phyloP scores from a whole-genome alignment of 1,284 basidiomycete species.

The Pulveroboletus sp. region DNA sequence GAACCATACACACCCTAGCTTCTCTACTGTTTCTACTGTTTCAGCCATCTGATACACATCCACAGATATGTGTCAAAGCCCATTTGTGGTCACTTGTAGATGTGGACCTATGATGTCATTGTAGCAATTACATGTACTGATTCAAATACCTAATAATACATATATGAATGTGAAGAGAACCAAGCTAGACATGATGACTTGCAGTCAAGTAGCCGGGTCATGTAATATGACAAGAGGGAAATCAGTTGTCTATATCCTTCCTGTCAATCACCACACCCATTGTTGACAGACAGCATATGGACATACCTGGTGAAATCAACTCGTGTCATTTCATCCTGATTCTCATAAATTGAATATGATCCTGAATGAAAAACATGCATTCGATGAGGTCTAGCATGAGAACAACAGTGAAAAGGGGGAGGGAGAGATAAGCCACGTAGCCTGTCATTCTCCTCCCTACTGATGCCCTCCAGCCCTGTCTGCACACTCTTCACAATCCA shows the following conservation, averaged over 20 bases:
- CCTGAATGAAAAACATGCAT: constrained; percentile 43
- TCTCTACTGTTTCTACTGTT: too few species aligned
- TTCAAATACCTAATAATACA: constrained; percentile 17
- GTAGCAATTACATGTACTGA: background rate
- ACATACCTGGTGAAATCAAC: constrained; percentile 85
- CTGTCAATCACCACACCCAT: background rate
- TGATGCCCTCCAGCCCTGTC: constrained; percentile 67
- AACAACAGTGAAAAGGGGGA: background rate
- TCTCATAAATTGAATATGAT: constrained; percentile 84
- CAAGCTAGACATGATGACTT: background rate
- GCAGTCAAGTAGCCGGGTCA: constrained; percentile 52
- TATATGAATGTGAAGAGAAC: background rate
- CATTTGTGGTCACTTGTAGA: constrained; percentile 19
- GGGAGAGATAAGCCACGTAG: constrained; percentile 34
- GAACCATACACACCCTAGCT: constrained; percentile 20
- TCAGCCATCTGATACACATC: background rate
- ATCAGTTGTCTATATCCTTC: constrained; percentile 60
- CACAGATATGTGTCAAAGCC: constrained; percentile 19
- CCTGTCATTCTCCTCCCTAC: constrained; percentile 50
- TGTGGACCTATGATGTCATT: background rate
- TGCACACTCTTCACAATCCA: constrained; percentile 77
- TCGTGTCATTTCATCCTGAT: constrained; percentile 91
- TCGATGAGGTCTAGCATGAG: background rate
- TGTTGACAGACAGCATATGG: background rate
- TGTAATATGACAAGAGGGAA: constrained; percentile 81